Percentiles rank a stretch among this genome's conserved stretches.
Conservation (phyloP, 495 filamentous ascomycete species). For the Talaromyces nanjingensis region DNA sequence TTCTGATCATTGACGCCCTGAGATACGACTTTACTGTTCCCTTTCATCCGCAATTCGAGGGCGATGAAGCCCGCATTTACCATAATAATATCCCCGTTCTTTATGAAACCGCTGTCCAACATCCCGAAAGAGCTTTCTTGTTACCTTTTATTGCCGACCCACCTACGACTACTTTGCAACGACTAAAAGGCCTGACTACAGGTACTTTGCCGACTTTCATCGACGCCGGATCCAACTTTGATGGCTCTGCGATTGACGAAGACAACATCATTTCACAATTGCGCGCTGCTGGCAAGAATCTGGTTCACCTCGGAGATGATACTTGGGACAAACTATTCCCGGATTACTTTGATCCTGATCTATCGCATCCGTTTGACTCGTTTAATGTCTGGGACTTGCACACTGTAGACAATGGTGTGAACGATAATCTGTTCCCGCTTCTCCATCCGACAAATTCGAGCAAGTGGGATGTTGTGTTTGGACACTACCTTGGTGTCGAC, state of each 20-base stretch:
- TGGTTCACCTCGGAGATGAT: conserved; percentile 93
- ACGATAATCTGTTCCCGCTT: conserved; percentile 81
- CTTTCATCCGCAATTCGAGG: conserved; percentile 44
- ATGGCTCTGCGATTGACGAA: conserved; percentile 94
- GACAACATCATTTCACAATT: conserved; percentile 89
- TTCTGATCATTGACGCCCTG: conserved; percentile 88
- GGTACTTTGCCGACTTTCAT: conserved; percentile 93
- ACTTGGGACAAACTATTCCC: conserved; percentile 94
- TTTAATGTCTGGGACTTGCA: conserved; percentile 98
- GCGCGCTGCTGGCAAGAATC: conserved; percentile 66
- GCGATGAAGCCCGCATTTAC: conserved; percentile 56
- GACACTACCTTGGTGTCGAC: conserved; percentile 91
- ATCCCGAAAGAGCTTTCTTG: conserved; percentile 77
- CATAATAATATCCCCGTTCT: conserved; percentile 84
- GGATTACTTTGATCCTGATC: conserved; percentile 76
- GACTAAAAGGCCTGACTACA: conserved; percentile 90
- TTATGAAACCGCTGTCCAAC: conserved; percentile 66
- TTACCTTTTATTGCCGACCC: conserved; percentile 96
- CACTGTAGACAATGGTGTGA: conserved; percentile 95
- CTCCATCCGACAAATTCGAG: conserved; percentile 52
- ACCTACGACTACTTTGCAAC: conserved; percentile 85
- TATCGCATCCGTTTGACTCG: conserved; percentile 85
- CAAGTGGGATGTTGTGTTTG: conserved; percentile 89
- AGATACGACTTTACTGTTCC: conserved; percentile 97
- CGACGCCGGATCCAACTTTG: conserved; percentile 90